Evolutionary conservation across 2,329 filamentous ascomycete genomes (phyloP).

Genomic region (Metarhizium guizhouense): DNA sequence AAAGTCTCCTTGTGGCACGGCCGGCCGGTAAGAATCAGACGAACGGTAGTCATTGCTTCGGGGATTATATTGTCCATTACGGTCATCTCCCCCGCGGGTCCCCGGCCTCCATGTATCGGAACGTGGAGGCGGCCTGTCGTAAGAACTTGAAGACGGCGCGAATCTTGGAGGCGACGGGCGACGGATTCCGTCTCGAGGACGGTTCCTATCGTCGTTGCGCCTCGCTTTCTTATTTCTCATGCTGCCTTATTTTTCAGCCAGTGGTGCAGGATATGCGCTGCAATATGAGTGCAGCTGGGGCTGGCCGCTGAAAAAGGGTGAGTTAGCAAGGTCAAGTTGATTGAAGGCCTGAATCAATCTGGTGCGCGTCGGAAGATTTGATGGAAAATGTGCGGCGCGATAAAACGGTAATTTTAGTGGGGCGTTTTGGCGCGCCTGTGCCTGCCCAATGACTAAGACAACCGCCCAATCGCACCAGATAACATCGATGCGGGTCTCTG

Average conservation of each 20-base stretch:
- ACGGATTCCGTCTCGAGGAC: constrained; percentile 4
- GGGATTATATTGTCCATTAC: constrained; percentile 12
- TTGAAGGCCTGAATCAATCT: too few species aligned
- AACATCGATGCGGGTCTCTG: neutral
- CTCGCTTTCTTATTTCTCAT: constrained; percentile 6
- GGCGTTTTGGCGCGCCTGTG: too few species aligned
- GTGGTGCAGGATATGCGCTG: neutral
- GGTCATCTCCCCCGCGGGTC: constrained; percentile 14
- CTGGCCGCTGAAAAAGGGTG: neutral
- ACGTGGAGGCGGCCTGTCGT: constrained; percentile 12
- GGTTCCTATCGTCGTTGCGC: constrained; percentile 7
- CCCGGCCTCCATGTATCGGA: constrained; percentile 22
- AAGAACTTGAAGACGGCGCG: constrained; percentile 6
- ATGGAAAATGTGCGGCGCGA: too few species aligned
- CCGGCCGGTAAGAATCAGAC: constrained; percentile 20
- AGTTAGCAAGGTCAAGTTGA: neutral
- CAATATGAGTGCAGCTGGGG: neutral
- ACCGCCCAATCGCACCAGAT: neutral
- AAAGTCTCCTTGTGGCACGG: constrained; percentile 39
- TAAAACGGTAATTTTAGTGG: too few species aligned
- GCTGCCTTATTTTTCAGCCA: neutral
- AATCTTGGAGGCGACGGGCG: constrained; percentile 4
- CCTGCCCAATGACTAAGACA: too few species aligned
- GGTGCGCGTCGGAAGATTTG: too few species aligned
- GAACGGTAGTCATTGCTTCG: constrained; percentile 15